A percentile compares a stretch with the other conserved stretches of the same genome.
phyloP scores from a whole-genome alignment of 1,139 yeast species.

The Candida frijolesensis region DNA sequence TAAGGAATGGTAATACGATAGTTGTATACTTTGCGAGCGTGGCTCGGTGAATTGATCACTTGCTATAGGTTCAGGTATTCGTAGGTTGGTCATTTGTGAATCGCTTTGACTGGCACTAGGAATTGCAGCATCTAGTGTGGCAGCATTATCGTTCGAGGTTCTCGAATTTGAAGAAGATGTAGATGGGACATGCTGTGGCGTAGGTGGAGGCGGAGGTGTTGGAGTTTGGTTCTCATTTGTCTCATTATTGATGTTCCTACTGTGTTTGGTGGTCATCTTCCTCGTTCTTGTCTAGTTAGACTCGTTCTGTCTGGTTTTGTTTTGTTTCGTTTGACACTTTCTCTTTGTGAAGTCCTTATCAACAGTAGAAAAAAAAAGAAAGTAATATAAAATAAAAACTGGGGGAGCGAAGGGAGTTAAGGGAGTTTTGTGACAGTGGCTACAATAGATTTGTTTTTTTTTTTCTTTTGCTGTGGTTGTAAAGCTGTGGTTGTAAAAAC shows the following conservation, averaged over 20 bases:
- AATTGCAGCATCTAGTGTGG: neutral
- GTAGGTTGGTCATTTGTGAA: neutral
- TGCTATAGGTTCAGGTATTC: neutral
- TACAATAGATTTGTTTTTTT: neutral
- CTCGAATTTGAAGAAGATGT: neutral
- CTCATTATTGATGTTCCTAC: neutral
- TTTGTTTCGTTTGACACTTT: slow-evolving; percentile 1
- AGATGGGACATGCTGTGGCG: neutral
- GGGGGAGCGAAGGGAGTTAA: neutral
- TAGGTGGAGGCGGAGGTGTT: neutral
- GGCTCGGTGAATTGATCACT: neutral
- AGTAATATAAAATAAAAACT: neutral
- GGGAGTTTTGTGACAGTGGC: neutral
- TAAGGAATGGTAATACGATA: neutral
- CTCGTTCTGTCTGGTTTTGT: neutral
- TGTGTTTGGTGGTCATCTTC: slow-evolving; percentile 1
- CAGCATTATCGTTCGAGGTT: neutral
- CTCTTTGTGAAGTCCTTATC: slow-evolving; percentile 1
- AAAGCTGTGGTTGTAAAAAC: slow-evolving; percentile 1
- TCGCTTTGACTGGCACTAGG: neutral
- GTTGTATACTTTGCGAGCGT: neutral
- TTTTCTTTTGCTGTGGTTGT: slow-evolving; percentile 1
- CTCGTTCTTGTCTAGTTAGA: neutral
- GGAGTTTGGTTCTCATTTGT: neutral
- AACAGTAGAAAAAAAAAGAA: slow-evolving; percentile 1